Evolutionary conservation across 2,329 filamentous ascomycete species (phyloP).

Genomic region (Nothopassalora personata): DNA sequence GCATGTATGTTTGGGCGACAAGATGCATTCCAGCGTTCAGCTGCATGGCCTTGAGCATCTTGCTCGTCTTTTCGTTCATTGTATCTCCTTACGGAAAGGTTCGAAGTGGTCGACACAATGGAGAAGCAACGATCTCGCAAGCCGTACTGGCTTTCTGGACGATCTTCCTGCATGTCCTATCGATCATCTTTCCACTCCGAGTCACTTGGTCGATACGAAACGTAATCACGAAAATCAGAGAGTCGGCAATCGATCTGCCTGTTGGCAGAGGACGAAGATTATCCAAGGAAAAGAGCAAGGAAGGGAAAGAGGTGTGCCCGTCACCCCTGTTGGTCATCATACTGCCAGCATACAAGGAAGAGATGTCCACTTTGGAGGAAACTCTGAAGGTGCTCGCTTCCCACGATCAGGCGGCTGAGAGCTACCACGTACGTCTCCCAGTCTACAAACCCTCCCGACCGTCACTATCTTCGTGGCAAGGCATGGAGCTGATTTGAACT

Average conservation of each 20-base stretch:
- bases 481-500: constrained; percentile 4
- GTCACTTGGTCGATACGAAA: constrained; percentile 58
- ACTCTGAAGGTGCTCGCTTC: constrained; percentile 64
- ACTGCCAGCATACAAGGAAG: constrained; percentile 70
- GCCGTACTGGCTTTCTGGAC: constrained; percentile 48
- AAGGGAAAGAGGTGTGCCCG: constrained; percentile 21
- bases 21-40: constrained; percentile 29
- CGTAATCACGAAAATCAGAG: constrained; percentile 41
- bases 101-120: constrained; percentile 22
- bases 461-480: neutral
- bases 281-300: constrained; percentile 14
- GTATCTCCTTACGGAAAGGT: constrained; percentile 25
- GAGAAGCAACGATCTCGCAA: constrained; percentile 26
- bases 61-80: constrained; percentile 27
- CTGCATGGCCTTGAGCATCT: constrained; percentile 18
- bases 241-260: constrained; percentile 16
- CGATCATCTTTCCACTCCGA: constrained; percentile 58
- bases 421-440: constrained; percentile 60
- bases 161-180: constrained; percentile 59
- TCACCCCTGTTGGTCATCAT: constrained; percentile 57
- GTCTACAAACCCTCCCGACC: neutral
- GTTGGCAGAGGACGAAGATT: constrained; percentile 16
- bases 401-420: constrained; percentile 57
- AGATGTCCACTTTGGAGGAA: constrained; percentile 61
- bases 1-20: constrained; percentile 24